phyloP scores from a whole-genome alignment of 2,329 filamentous ascomycete species.

The Didymella sp. region DNA sequence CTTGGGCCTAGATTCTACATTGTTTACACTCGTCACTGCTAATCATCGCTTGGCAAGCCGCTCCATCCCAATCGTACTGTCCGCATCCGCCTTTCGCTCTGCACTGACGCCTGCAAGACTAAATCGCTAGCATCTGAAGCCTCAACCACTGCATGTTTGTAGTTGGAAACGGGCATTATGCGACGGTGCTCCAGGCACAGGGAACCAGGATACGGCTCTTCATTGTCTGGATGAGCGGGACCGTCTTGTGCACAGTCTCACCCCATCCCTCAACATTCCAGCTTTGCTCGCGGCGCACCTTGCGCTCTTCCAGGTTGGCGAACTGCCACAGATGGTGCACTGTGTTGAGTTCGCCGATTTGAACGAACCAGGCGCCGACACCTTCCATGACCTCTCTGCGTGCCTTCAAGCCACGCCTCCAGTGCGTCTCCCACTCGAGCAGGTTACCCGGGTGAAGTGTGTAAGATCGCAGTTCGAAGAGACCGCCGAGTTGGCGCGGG shows the following conservation, averaged over 20 bases:
- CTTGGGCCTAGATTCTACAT: not conserved
- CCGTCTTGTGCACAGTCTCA: slow-evolving; percentile 97
- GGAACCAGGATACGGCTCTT: slow-evolving; percentile 91
- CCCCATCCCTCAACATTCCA: slow-evolving; percentile 96
- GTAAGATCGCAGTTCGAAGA: slow-evolving; percentile 97
- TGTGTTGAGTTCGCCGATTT: slow-evolving; percentile 96
- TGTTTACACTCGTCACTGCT: not conserved
- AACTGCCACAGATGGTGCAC: slow-evolving; percentile 99
- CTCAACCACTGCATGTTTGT: not conserved
- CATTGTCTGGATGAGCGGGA: slow-evolving; percentile 96
- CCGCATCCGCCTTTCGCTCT: not conserved
- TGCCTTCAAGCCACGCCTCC: slow-evolving; percentile 89
- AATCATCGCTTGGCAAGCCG: not conserved
- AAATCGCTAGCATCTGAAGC: too few relatives aligned
- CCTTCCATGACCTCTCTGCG: slow-evolving; percentile 98
- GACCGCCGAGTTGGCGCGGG: slow-evolving; percentile 84
- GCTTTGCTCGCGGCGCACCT: slow-evolving; percentile 87
- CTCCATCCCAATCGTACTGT: not conserved
- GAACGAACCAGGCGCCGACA: slow-evolving; percentile 97
- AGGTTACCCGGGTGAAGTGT: slow-evolving; percentile 94
- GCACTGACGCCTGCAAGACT: not conserved
- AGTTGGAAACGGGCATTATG: slow-evolving; percentile 56
- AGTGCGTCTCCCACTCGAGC: slow-evolving; percentile 98
- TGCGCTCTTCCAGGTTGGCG: slow-evolving; percentile 92
- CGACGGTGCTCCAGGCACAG: slow-evolving; percentile 95